Evolutionary conservation across 1,139 yeast genomes (phyloP), one percentile per base, ranked within the genome.

Genomic region (Suhomyces atakaporum): DNA sequence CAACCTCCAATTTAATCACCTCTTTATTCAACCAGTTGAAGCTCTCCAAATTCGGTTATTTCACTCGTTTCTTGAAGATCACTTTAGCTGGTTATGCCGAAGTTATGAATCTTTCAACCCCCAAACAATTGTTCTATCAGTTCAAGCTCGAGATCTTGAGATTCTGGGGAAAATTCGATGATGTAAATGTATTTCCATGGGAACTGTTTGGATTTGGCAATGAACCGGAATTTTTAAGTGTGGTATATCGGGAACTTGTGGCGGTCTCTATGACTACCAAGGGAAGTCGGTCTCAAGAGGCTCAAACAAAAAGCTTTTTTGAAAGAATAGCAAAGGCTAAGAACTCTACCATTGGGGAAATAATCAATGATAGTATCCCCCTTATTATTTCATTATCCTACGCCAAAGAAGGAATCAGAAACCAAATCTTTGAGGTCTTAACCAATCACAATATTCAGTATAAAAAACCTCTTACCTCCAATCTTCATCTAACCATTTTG

Each of bases 331-430:
- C 26, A 5, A 8, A 8, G 6, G 26, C 7, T 13, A 26, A 16
- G 8, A 24, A 14, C 2, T 16, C 19, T 20, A 11, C 21, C 2
- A 10, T 39, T 1, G 38, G 28, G 6, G 27, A 60, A 9, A 33
- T 74, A 5, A 45, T 68, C 2, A 40, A 50, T 4, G 66, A 63
- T 9, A 53, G 74, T 19, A 46, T 75, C 19, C 63, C 76, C 1
- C 42, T 55, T 13, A 43, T 52, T 38, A 54, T 77, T 1, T 70
- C 82, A 0, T 50, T 79, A 8, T 62, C 83, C 0, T 78, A 66
- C 45, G 53, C 75, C 0, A 55, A 54, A 10, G 60, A 62, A 16
- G 82, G 83, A 0, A 43, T 59, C 1, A 56, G 73, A 26, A 65
- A 65, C 35, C 56, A 58, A 1, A 53, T 76, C 0, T 68, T 66